Evolutionary conservation across 2,329 filamentous ascomycete species (phyloP).

Genomic region (Cercospora zeae-maydis): DNA sequence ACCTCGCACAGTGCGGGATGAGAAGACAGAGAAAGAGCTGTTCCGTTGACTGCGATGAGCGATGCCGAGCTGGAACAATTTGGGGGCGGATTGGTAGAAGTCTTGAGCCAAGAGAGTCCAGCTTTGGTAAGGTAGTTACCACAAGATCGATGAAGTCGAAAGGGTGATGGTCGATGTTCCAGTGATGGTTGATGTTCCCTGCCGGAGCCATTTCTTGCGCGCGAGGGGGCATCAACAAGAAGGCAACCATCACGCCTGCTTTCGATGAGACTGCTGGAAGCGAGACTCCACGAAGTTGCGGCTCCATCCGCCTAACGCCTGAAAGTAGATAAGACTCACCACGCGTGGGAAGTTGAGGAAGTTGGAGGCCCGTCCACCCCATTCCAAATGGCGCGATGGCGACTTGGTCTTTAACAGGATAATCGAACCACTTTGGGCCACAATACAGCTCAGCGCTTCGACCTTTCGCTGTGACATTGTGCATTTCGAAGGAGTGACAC

Average conservation of each 20-base stretch:
- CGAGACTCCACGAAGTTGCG: no score
- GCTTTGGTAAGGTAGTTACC: slow-evolving; percentile 16
- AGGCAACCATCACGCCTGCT: no score
- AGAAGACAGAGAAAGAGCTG: slow-evolving; percentile 37
- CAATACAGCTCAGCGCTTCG: neutral
- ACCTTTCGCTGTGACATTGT: neutral
- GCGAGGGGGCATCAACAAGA: no score
- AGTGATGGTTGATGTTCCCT: no score
- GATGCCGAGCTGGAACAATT: slow-evolving; percentile 30
- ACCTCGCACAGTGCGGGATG: slow-evolving; percentile 36
- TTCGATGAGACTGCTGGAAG: no score
- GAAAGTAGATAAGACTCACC: no score
- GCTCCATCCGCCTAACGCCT: no score
- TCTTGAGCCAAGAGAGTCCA: slow-evolving; percentile 23
- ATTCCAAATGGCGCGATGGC: neutral
- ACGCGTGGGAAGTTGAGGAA: no score
- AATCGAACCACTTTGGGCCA: neutral
- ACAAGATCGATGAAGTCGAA: slow-evolving; percentile 2
- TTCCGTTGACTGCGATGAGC: slow-evolving; percentile 31
- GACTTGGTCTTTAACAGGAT: neutral
- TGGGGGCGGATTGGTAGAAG: slow-evolving; percentile 30
- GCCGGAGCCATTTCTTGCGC: no score
- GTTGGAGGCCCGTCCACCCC: no score
- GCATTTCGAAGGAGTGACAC: neutral
- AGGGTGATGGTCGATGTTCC: neutral